These are phyloP conservation scores for Leccinum uliginosum DNA, from an alignment of 768 basidiomycete species.

Conservation along the genomic window DNA sequence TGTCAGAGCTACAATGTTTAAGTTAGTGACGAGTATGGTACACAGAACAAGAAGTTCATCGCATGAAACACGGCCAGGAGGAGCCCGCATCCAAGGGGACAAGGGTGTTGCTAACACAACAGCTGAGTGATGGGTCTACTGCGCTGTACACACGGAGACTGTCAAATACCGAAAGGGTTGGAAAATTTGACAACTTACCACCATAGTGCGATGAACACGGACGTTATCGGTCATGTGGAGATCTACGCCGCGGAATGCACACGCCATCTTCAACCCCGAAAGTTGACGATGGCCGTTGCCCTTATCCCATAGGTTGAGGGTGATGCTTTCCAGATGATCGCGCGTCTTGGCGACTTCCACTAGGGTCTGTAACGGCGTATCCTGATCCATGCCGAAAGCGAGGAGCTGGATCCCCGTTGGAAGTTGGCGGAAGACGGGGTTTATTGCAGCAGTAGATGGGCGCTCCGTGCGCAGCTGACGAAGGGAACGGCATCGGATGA, in stretches of 20 bases:
- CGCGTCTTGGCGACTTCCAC: conserved; percentile 49
- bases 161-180: conserved; percentile 12
- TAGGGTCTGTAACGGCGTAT: conserved; percentile 50
- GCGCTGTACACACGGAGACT: conserved; percentile 15
- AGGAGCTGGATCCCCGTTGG: conserved; percentile 50
- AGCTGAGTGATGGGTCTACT: conserved; percentile 11
- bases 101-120: conserved; percentile 16
- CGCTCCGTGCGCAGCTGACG: conserved; percentile 55
- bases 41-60: conserved; percentile 2
- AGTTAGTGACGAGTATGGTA: conserved; percentile 6
- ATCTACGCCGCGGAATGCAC: conserved; percentile 57
- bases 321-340: conserved; percentile 43
- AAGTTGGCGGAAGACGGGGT: conserved; percentile 43
- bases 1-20: conserved; percentile 16
- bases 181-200: conserved; percentile 38
- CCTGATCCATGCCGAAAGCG: conserved; percentile 56
- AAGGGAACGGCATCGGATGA: conserved; percentile 48
- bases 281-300: conserved; percentile 49
- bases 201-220: conserved; percentile 45
- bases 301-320: conserved; percentile 51
- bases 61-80: neutral
- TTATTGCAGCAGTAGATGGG: conserved; percentile 37
- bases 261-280: conserved; percentile 55
- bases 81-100: neutral
- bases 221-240: conserved; percentile 50